Conservation (phyloP, 2,329 filamentous ascomycete species). For the Cytospora leucostoma region DNA sequence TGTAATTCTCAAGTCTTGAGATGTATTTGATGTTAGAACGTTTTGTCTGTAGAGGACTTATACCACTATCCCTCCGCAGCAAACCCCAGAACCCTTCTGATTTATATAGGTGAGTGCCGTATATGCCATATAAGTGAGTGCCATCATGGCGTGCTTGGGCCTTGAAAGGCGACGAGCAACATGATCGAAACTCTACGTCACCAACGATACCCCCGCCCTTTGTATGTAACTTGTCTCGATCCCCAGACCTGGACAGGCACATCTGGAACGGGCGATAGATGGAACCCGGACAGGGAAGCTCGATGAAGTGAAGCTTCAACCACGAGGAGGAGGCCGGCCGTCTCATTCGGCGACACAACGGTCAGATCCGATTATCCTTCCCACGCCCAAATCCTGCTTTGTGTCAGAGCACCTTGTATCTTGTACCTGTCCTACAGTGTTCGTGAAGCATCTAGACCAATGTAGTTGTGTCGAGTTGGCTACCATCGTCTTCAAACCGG, state of each 20-base stretch:
- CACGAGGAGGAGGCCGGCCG: slow-evolving; percentile 9
- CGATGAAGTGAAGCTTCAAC: slow-evolving; percentile 3
- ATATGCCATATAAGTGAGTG: slow-evolving; percentile 1
- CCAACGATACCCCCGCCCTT: slow-evolving; percentile 2
- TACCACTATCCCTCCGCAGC: neutral
- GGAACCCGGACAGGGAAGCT: slow-evolving; percentile 18
- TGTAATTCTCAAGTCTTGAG: neutral
- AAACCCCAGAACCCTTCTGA: neutral
- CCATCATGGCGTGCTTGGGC: neutral
- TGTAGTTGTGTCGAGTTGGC: neutral
- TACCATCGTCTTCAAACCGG: slow-evolving; percentile 5
- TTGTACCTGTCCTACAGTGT: neutral
- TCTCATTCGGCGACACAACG: slow-evolving; percentile 15
- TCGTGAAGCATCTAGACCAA: neutral
- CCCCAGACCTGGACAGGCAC: no score
- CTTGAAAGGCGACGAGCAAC: neutral
- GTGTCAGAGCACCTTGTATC: neutral
- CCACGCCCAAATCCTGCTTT: slow-evolving; percentile 13
- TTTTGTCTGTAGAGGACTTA: neutral
- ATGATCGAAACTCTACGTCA: slow-evolving; percentile 15
- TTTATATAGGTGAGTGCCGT: slow-evolving; percentile 10
- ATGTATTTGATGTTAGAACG: neutral
- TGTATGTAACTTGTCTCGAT: neutral
- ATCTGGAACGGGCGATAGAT: neutral
- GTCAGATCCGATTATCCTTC: neutral